Conservation (phyloP, 768 basidiomycete genomes). For the Tulasnella calospora region DNA sequence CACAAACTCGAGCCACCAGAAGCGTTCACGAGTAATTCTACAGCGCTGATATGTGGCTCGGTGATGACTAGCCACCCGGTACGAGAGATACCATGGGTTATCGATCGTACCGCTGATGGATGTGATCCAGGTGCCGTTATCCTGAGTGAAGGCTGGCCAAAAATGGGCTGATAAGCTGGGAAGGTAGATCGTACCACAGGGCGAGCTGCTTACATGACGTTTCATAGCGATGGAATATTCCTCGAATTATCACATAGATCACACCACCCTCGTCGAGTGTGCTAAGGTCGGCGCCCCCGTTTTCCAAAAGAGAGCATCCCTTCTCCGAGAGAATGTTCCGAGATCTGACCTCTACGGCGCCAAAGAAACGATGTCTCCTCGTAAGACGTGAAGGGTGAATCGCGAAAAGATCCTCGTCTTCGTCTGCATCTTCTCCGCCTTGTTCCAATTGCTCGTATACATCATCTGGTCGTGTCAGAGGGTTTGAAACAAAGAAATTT, state of each 20-base stretch:
- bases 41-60: background rate
- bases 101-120: background rate
- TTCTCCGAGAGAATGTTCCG: background rate
- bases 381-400: background rate
- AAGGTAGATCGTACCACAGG: background rate
- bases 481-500: background rate
- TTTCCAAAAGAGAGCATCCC: background rate
- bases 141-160: background rate
- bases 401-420: background rate
- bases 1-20: conserved; percentile 3
- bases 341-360: background rate
- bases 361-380: background rate
- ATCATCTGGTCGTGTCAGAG: background rate
- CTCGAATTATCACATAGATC: background rate
- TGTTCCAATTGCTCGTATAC: background rate
- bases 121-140: background rate
- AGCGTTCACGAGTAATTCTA: background rate
- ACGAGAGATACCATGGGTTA: background rate
- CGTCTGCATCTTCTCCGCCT: background rate
- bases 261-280: background rate
- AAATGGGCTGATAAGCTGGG: background rate
- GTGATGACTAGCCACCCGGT: background rate
- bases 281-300: background rate
- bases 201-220: background rate
- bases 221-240: background rate